Conservation (phyloP, 2,329 filamentous ascomycete genomes). For the Beauveria sp. region DNA sequence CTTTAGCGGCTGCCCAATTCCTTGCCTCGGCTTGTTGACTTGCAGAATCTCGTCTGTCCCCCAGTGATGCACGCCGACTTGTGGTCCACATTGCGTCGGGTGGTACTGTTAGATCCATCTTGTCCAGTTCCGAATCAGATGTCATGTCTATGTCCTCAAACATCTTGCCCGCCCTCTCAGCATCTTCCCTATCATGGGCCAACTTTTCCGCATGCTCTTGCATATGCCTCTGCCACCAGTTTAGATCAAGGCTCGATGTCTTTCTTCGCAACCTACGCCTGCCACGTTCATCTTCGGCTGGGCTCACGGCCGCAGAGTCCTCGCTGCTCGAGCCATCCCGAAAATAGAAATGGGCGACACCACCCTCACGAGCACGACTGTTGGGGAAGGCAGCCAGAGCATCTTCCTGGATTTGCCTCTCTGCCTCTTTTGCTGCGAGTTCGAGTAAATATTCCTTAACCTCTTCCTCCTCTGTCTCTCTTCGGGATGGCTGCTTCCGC, state of each 20-base stretch:
- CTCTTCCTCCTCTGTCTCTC: conserved; percentile 67
- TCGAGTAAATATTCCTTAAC: conserved; percentile 72
- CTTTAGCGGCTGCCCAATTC: conserved; percentile 19
- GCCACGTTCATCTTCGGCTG: conserved; percentile 20
- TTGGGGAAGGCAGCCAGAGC: conserved; percentile 71
- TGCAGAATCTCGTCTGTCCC: conserved; percentile 22
- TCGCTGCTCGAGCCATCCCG: conserved; percentile 56
- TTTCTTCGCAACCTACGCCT: conserved; percentile 40
- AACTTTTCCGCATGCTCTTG: conserved; percentile 65
- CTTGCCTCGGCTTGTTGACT: conserved; percentile 16
- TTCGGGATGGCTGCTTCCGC: conserved; percentile 36
- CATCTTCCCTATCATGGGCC: conserved; percentile 29
- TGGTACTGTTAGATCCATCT: conserved; percentile 32
- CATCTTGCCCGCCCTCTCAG: conserved; percentile 11
- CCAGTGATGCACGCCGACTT: conserved; percentile 22
- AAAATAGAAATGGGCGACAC: conserved; percentile 63
- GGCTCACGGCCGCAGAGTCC: conserved; percentile 32
- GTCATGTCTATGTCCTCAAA: conserved; percentile 22
- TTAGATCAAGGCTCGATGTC: conserved; percentile 54
- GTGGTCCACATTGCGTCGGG: conserved; percentile 37
- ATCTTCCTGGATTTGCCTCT: conserved; percentile 70
- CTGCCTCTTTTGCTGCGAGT: conserved; percentile 70
- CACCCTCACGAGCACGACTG: conserved; percentile 60
- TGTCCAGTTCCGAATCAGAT: conserved; percentile 35
- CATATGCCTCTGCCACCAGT: conserved; percentile 76